Evolutionary conservation across 352 stramenopile genomes (phyloP), one percentile per base, ranked within the genome.

Genomic region (Globisporangium orthogonon): DNA sequence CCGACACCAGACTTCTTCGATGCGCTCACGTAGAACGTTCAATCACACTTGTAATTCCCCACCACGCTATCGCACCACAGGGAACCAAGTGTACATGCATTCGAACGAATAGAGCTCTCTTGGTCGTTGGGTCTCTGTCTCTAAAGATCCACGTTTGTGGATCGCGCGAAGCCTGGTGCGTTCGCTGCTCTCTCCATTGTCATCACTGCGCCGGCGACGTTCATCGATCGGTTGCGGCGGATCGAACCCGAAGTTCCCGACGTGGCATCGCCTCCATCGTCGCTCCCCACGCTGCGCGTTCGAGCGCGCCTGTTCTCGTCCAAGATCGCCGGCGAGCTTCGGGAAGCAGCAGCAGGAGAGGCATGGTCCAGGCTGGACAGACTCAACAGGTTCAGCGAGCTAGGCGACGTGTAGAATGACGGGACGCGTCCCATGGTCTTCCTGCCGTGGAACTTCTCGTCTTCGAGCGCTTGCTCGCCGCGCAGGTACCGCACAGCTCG

Each of bases 351-450:
- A 33, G 30, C 35, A 29, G 58, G 58, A 15, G 23, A 23, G 23
- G n/a, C 33, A 17, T 86, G 73, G 52, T 89, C 78, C 40, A 94
- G 60, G 53, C 77, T 90, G 18, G 78, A 87, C 52, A 95, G 53
- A 31, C 91, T 93, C 71, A 95, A 87, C 52, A 95, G 53, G 33
- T 92, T 93, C 71, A 95, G 86, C 3, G 78, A 90, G 73, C 81
- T 92, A 1, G 83, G 75, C 17, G 85, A 95, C 0, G 85, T 95
- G 68, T 93, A 95, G 51, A 95, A 95, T 4, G 85, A 95, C 23
- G 85, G 85, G 10, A 95, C 85, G 30, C 85, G 81, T 17, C 79
- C 83, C 13, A 94, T 73, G 17, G 74, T 78, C 60, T 86, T 91
- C 14, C 81, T 74, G 30, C 83, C 85, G 39, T 78, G 79, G 46